Base-by-base conservation (phyloP, 176 grass and related monocot species). In the Musa beccarii region DNA sequence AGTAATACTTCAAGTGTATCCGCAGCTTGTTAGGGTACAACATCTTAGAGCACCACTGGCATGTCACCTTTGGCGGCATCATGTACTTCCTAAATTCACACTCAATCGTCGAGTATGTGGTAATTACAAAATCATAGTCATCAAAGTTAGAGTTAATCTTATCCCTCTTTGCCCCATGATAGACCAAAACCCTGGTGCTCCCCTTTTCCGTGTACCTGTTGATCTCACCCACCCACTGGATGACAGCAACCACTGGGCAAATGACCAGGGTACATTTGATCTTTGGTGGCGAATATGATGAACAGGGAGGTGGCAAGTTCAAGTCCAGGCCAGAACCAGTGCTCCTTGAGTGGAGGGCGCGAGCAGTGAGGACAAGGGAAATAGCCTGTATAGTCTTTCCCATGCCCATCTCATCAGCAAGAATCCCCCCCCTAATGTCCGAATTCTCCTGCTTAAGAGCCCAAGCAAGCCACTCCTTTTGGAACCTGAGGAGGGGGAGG, bases 371-470 rank as follows among this genome's bases (percentile, higher is more conserved):
- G 71, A 99, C 95, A 52, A 99, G 90, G 43, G 90, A 89, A 82
- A 99, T 94, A 13, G 88, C 95, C 54, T 99, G 95, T 84, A 99
- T 99, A 72, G 90, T 99, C 85, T 94, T 99, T 55, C 95, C 95
- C 95, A 99, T 99, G 24, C 95, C 90, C 95, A 99, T 99, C 81
- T 94, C 95, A 25, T 99, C 90, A 0, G 95, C 95, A 29, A 99
- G 87, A 81, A 99, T 91, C 26, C 95, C 95, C 1, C 90, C 90
- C 34, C 56, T 87, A 12, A 84, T 63, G 52, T 64, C 14, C 14
- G 86, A 91, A 28, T 71, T 78, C 78, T 98, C 95, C 85, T 94
- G 90, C 52, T 68, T 86, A 16, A 98, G 85, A 52, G 90, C 95
- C 95, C 95, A 93, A 3, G 78, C 81, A 9, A 98, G 95, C 90